Conservation (phyloP, 305 asterid species). For the Solanum hybrid region DNA sequence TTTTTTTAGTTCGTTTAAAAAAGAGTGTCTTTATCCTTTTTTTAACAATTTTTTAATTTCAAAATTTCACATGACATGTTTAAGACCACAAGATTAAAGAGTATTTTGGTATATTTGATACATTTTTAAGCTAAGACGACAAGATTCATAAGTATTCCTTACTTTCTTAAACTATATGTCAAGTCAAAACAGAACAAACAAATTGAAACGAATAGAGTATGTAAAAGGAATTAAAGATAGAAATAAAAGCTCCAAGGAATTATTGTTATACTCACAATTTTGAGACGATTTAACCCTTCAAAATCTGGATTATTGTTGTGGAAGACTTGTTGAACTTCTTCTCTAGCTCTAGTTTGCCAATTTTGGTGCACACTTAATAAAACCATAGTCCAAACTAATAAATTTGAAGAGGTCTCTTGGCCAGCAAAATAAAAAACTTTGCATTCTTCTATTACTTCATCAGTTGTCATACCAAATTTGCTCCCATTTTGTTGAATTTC, state of each 20-base stretch:
- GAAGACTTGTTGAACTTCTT: conserved; percentile 28
- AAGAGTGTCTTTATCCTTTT: no score
- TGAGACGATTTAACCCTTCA: conserved; percentile 37
- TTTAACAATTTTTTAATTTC: no score
- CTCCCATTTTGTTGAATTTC: conserved; percentile 24
- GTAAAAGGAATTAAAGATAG: background rate
- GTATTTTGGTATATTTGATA: no score
- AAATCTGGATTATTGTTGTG: conserved; percentile 19
- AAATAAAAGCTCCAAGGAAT: background rate
- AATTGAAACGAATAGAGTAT: background rate
- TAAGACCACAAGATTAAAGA: background rate
- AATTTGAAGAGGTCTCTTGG: conserved; percentile 29
- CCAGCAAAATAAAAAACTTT: conserved; percentile 36
- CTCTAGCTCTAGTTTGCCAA: conserved; percentile 40
- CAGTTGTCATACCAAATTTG: conserved; percentile 31
- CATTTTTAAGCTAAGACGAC: no score
- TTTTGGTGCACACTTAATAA: conserved; percentile 26
- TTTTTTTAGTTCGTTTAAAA: background rate
- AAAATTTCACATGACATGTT: background rate
- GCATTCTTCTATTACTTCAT: conserved; percentile 47
- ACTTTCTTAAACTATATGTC: background rate
- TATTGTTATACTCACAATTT: conserved; percentile 25
- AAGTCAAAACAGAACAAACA: background rate
- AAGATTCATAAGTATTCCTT: no score
- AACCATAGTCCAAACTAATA: conserved; percentile 41